Conservation (phyloP, 768 basidiomycete species). For the Trichaptum fuscoviolaceum region DNA sequence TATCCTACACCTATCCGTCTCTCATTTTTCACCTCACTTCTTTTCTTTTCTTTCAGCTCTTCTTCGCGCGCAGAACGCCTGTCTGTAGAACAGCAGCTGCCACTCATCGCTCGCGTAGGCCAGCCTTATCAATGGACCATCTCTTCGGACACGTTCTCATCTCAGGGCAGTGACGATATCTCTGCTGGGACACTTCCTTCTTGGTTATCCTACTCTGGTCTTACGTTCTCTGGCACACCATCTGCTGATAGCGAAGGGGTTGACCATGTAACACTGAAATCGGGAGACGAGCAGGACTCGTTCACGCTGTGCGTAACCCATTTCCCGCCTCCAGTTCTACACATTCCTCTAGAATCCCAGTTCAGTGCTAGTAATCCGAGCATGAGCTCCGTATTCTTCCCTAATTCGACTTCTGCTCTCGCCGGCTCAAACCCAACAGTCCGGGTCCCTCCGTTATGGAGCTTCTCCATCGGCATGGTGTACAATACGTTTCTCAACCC, state of each 20-base stretch:
- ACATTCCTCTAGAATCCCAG: constrained; percentile 50
- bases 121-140: constrained; percentile 67
- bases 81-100: constrained; percentile 59
- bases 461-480: constrained; percentile 84
- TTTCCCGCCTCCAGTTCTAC: constrained; percentile 46
- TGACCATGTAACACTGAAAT: constrained; percentile 56
- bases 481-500: constrained; percentile 50
- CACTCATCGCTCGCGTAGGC: constrained; percentile 67
- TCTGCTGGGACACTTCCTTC: constrained; percentile 52
- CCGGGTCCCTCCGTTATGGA: constrained; percentile 77
- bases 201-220: constrained; percentile 68
- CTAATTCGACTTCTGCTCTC: constrained; percentile 57
- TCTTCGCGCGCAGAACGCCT: neutral
- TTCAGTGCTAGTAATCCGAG: constrained; percentile 56
- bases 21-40: neutral
- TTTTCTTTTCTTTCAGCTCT: neutral
- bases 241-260: constrained; percentile 55
- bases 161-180: constrained; percentile 43
- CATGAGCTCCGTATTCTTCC: constrained; percentile 70
- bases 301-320: constrained; percentile 56
- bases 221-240: constrained; percentile 70
- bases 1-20: neutral
- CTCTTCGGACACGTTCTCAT: constrained; percentile 59
- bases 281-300: constrained; percentile 39
- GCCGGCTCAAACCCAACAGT: constrained; percentile 46